Percentiles rank a stretch among this genome's conserved stretches.
phyloP scores from a whole-genome alignment of 768 basidiomycete species.

The Mrakia gelida region DNA sequence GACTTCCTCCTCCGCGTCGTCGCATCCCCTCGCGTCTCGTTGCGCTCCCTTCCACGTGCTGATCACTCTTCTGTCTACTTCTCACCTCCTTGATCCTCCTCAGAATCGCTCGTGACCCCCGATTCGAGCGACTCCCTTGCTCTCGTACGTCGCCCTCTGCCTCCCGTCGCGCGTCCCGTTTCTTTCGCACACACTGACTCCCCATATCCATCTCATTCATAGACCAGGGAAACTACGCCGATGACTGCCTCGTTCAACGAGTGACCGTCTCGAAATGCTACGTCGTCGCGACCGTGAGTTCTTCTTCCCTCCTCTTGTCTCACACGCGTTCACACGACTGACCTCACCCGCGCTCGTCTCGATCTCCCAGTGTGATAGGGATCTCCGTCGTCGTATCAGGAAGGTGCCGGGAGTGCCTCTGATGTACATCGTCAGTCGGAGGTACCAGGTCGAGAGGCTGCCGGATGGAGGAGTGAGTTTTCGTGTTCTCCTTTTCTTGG shows the following conservation, averaged over 20 bases:
- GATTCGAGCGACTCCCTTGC: conserved; percentile 90
- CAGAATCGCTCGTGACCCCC: conserved; percentile 92
- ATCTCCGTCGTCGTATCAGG: conserved; percentile 83
- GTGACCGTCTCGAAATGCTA: conserved; percentile 93
- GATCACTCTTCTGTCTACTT: background rate
- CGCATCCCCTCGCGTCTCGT: background rate
- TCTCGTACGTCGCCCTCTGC: conserved; percentile 50
- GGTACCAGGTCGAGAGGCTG: conserved; percentile 89
- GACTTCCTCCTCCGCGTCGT: background rate
- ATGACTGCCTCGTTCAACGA: conserved; percentile 95
- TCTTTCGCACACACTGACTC: background rate
- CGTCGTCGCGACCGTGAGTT: conserved; percentile 74
- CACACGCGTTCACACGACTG: background rate
- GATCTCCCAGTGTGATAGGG: conserved; percentile 67
- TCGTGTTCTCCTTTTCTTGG: background rate
- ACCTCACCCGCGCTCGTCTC: background rate
- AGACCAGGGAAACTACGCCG: conserved; percentile 92
- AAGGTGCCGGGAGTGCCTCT: conserved; percentile 82
- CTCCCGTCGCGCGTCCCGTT: background rate
- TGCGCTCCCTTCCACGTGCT: background rate
- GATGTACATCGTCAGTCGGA: conserved; percentile 91
- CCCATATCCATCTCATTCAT: background rate
- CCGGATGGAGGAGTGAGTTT: conserved; percentile 56
- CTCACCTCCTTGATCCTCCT: conserved; percentile 24
- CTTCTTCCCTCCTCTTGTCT: background rate